Percentiles rank a stretch among this genome's conserved stretches.
Conservation (phyloP, 2,329 filamentous ascomycete genomes). For the Microcyclospora tardicrescens region DNA sequence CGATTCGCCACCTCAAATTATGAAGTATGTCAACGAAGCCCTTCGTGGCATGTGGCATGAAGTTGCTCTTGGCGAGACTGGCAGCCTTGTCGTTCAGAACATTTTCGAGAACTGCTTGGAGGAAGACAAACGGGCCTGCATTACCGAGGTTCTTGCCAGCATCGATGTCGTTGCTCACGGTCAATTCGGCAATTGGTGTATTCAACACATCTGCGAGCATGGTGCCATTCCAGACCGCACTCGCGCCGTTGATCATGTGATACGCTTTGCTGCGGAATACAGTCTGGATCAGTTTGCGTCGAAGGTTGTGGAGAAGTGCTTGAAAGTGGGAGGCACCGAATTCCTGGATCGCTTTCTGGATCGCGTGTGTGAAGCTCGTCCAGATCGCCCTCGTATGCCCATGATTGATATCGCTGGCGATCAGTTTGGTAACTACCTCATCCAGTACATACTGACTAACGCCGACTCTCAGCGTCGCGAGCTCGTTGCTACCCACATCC, state of each 20-base stretch:
- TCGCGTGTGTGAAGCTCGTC: slow-evolving; percentile 80
- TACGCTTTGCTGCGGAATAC: slow-evolving; percentile 86
- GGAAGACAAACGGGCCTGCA: slow-evolving; percentile 97
- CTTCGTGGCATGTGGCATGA: slow-evolving; percentile 97
- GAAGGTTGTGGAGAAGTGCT: slow-evolving; percentile 96
- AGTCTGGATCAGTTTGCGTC: slow-evolving; percentile 99
- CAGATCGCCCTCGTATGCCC: slow-evolving; percentile 86
- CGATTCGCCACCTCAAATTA: slow-evolving; percentile 88
- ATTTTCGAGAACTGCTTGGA: slow-evolving; percentile 99
- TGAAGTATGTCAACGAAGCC: slow-evolving; percentile 95
- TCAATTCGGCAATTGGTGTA: slow-evolving; percentile 99
- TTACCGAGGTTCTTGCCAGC: slow-evolving; percentile 87
- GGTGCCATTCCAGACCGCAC: slow-evolving; percentile 81
- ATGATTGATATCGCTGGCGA: slow-evolving; percentile 97
- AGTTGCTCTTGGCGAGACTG: slow-evolving; percentile 90
- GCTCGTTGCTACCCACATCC: slow-evolving; percentile 82
- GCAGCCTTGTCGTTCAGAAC: slow-evolving; percentile 95
- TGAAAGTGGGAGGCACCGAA: slow-evolving; percentile 86
- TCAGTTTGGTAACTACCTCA: slow-evolving; percentile 96
- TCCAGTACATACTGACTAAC: slow-evolving; percentile 93
- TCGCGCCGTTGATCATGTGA: slow-evolving; percentile 88
- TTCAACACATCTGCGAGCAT: slow-evolving; percentile 97
- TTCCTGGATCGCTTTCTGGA: slow-evolving; percentile 89
- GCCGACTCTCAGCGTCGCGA: slow-evolving; percentile 80
- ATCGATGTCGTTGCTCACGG: slow-evolving; percentile 95